Conservation (phyloP, 2,329 filamentous ascomycete genomes). For the Phialocephala subalpina region DNA sequence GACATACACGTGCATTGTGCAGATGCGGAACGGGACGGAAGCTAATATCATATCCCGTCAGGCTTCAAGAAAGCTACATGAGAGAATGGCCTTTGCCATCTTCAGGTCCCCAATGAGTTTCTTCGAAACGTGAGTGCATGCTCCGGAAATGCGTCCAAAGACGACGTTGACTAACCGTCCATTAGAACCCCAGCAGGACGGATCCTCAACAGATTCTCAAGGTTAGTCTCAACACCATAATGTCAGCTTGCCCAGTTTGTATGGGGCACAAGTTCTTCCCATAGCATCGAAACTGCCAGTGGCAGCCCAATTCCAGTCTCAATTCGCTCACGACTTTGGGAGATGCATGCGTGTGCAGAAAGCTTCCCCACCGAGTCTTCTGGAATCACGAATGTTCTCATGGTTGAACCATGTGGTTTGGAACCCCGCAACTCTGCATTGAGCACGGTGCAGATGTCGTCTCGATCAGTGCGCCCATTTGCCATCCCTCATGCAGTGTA, state of each 20-base stretch:
- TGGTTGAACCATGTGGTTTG: constrained; percentile 25
- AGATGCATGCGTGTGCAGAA: constrained; percentile 23
- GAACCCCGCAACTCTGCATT: constrained; percentile 24
- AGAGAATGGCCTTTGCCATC: constrained; percentile 96
- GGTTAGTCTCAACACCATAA: constrained; percentile 56
- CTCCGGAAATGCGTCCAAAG: constrained; percentile 4
- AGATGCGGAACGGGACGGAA: constrained; percentile 28
- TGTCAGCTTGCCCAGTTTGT: constrained; percentile 2
- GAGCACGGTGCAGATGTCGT: constrained; percentile 29
- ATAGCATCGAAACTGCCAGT: constrained; percentile 9
- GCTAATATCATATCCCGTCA: constrained; percentile 46
- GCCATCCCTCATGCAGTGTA: constrained; percentile 31
- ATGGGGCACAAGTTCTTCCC: constrained; percentile 15
- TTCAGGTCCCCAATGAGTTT: constrained; percentile 99
- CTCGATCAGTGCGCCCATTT: constrained; percentile 29
- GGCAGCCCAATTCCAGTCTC: background rate
- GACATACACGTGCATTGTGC: constrained; percentile 28
- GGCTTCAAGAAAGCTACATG: constrained; percentile 95
- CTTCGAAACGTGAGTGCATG: constrained; percentile 75
- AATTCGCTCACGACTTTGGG: constrained; percentile 7
- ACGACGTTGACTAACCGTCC: constrained; percentile 16
- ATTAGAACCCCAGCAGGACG: constrained; percentile 83
- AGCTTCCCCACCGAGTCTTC: constrained; percentile 14
- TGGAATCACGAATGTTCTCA: constrained; percentile 11
- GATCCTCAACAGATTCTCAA: constrained; percentile 96